Base-by-base conservation (phyloP, 1,139 yeast species). In the Debaryomyces nepalensis region DNA sequence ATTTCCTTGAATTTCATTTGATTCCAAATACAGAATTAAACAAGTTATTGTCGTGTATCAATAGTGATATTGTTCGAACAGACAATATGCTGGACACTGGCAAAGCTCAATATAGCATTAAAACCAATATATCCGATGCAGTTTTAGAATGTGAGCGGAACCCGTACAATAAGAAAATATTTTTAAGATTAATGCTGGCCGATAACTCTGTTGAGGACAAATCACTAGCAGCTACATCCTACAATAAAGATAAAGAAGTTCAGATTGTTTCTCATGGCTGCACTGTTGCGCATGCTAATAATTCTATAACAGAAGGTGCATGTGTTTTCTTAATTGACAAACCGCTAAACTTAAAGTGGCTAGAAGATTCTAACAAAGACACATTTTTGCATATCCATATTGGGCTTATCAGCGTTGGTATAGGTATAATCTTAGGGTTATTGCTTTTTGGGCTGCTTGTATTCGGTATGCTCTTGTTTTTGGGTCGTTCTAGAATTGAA, bases 261-360 rank as follows among this genome's bases (percentile, higher is more conserved):
- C 69, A 83, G 40, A 66, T 90, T 6, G 48, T 85, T 16, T 74
- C 79, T 21, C 80, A 78, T 52, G 97, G 97, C 1, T 82, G 91
- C 52, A 74, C 90, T 0, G 70, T 57, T 1, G 47, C 80, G 7
- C 36, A 47, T 9, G 41, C 43, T 9, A 18, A 45, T n/a, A 39
- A 42, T 5, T 44, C 48, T 5, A 49, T 26, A n/a, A 4, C 55
- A 12, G 55, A 63, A 24, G 53, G 55, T 0, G 67, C 84, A 1
- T 88, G 96, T 45, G 81, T 90, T 2, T 79, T 88, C 45, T 64
- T 86, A 14, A 70, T 89, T 23, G 96, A 90, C 53, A 70, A 82
- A 41, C 91, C 93, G 4, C 53, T 73, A 26, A 69, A 60, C 42
- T 56, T 69, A 27, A 49, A 54, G 11, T 89, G 97, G 97, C 61